phyloP scores from a whole-genome alignment of 257 asterid species.

The Solanum chilense region DNA sequence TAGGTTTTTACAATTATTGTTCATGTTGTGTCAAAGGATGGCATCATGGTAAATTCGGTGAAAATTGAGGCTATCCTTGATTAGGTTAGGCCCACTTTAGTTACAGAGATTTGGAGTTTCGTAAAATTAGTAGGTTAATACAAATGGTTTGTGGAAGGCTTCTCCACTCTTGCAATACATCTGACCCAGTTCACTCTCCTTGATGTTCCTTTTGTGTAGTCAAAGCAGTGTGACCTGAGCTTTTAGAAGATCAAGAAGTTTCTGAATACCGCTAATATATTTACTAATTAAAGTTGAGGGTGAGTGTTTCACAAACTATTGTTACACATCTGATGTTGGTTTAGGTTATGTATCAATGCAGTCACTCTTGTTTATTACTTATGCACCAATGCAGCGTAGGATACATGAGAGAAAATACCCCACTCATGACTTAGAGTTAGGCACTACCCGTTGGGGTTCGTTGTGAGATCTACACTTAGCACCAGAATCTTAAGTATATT shows the following conservation, averaged over 20 bases:
- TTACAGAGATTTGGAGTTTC: not conserved
- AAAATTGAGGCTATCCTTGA: not conserved
- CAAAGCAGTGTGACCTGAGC: not conserved
- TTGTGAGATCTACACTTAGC: not conserved
- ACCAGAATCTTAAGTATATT: too few species aligned
- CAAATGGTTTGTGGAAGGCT: not conserved
- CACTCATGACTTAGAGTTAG: not conserved
- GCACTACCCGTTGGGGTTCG: not conserved
- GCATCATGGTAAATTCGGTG: too few species aligned
- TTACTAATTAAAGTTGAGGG: too few species aligned
- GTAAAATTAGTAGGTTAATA: not conserved
- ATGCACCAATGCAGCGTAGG: not conserved
- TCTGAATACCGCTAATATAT: too few species aligned
- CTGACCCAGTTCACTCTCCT: not conserved
- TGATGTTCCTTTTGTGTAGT: not conserved
- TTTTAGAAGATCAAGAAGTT: too few species aligned
- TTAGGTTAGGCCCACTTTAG: not conserved
- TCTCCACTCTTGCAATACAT: not conserved
- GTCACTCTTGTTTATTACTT: too few species aligned
- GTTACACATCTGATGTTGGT: too few species aligned
- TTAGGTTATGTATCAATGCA: not conserved
- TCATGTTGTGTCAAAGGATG: not conserved
- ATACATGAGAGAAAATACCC: not conserved
- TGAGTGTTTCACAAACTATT: too few species aligned
- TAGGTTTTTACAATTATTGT: too few species aligned